phyloP scores from a whole-genome alignment of 1,139 yeast genomes.

The Candida frijolesensis region DNA sequence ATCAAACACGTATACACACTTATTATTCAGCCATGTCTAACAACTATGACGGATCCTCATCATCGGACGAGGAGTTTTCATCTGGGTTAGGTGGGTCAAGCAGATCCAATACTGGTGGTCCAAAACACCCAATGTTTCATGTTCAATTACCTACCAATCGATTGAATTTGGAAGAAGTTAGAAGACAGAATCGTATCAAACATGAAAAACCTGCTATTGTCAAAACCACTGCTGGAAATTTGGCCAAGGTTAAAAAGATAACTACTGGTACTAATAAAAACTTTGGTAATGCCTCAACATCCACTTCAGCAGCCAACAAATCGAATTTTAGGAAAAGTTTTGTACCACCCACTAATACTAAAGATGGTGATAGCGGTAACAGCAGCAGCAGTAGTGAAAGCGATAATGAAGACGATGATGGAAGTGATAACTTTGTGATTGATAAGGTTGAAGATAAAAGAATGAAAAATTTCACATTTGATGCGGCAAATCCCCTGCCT shows the following conservation, averaged over 20 bases:
- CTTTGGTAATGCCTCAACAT: not conserved
- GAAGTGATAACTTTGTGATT: constrained; percentile 6
- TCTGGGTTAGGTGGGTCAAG: no score
- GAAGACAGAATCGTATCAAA: constrained; percentile 25
- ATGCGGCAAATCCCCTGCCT: constrained; percentile 2
- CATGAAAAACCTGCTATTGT: constrained; percentile 24
- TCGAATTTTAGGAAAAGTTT: constrained; percentile 23
- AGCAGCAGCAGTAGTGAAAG: constrained; percentile 8
- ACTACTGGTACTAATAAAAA: constrained; percentile 4
- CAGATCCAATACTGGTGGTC: not conserved
- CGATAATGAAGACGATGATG: constrained; percentile 6
- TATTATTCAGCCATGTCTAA: not conserved
- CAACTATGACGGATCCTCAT: constrained; percentile 12
- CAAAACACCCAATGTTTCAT: constrained; percentile 19
- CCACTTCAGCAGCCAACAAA: not conserved
- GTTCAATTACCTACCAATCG: constrained; percentile 34
- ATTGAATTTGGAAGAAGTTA: constrained; percentile 25
- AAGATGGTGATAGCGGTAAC: not conserved
- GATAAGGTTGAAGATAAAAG: constrained; percentile 1
- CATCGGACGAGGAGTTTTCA: constrained; percentile 25
- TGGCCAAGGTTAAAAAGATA: constrained; percentile 24
- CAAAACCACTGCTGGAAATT: constrained; percentile 34
- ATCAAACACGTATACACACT: not conserved
- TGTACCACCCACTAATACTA: constrained; percentile 26
- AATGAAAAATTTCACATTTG: constrained; percentile 15